Evolutionary conservation across 1,139 yeast species (phyloP), one percentile per base, ranked within the genome.

Genomic region (Blastobotrys ciferrii): DNA sequence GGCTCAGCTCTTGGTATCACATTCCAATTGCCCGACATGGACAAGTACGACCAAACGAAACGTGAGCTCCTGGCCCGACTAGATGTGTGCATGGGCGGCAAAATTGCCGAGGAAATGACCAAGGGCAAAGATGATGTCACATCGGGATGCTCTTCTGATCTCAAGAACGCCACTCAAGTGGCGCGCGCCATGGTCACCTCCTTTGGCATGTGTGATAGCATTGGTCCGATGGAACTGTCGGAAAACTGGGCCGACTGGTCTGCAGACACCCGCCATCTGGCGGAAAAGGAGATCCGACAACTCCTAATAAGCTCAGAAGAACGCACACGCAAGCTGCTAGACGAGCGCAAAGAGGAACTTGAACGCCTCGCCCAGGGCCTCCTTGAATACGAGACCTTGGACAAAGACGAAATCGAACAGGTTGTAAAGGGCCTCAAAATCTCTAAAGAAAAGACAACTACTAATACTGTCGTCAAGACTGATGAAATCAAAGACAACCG

Each of bases 31-130:
- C 98, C 98, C 2, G 98, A 94, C 66, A 89, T 91, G 95, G 99
- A 92, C 70, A 91, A 94, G 72, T 92, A 87, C 52, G 98, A 92
- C 63, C 85, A 87, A 70, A 87, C 96, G 40, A 86, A 81, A 66
- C 81, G 77, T 55, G 98, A 92, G 70, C 87, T 96, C 65, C 75
- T 85, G 57, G 97, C 98, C 0, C 75, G 95, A 57, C 72, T 92
- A 57, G 98, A 92, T 67, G 98, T 92, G 46, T 89, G 96, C 66
- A 92, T 92, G 98, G 99, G 98, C 53, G 99, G 99, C 54, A 91
- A 91, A 67, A 83, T 91, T 53, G 98, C 98, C 30, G 99, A 92
- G 72, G 97, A 91, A 66, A 74, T 88, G 75, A 77, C 87, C 43
- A 87, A 87, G 64, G 98, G 98, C 2, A 77, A 82, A 42, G 96